Percentiles rank a stretch among this genome's conserved stretches.
These are phyloP conservation scores for Ophiocordyceps camponoti-floridani DNA, from an alignment of 2,329 filamentous ascomycete genomes.

Conservation along the genomic window DNA sequence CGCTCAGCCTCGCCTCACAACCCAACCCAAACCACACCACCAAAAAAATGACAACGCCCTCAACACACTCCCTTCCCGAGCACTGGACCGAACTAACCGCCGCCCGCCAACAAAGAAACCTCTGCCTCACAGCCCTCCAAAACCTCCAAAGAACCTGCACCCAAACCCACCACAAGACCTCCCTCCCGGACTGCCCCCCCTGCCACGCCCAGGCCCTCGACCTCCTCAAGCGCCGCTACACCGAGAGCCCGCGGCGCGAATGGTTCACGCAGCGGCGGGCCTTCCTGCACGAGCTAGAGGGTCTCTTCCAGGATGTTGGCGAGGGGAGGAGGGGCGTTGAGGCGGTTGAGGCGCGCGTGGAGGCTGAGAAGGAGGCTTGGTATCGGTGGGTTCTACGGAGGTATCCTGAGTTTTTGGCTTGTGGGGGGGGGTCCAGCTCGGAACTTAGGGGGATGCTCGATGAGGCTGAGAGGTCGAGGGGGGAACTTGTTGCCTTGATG, in stretches of 20 bases:
- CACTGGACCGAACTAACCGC: slow-evolving; percentile 20
- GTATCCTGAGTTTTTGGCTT: slow-evolving; percentile 19
- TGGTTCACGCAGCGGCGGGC: slow-evolving; percentile 33
- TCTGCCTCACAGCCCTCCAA: slow-evolving; percentile 22
- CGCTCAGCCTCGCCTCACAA: too few species aligned
- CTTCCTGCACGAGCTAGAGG: slow-evolving; percentile 31
- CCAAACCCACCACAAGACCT: slow-evolving; percentile 21
- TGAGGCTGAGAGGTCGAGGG: slow-evolving; percentile 17
- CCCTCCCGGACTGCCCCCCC: slow-evolving; percentile 25
- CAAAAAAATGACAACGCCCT: slow-evolving; percentile 7
- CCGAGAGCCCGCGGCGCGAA: slow-evolving; percentile 18
- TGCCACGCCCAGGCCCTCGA: slow-evolving; percentile 31
- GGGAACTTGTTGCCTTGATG: slow-evolving; percentile 18
- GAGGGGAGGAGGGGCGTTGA: slow-evolving; percentile 22
- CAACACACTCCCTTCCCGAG: slow-evolving; percentile 14
- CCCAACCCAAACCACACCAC: too few species aligned
- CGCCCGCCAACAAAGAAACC: slow-evolving; percentile 12
- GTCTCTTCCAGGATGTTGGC: slow-evolving; percentile 28
- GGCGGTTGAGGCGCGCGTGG: slow-evolving; percentile 29
- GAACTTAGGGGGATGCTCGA: slow-evolving; percentile 17
- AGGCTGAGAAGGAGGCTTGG: slow-evolving; percentile 33
- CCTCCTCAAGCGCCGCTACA: slow-evolving; percentile 20
- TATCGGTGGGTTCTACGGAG: slow-evolving; percentile 26
- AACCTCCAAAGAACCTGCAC: slow-evolving; percentile 24
- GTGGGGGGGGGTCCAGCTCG: slow-evolving; percentile 11